Evolutionary conservation across 768 basidiomycete genomes (phyloP), one percentile per base, ranked within the genome.

Genomic region (Tephrocybe sp.): DNA sequence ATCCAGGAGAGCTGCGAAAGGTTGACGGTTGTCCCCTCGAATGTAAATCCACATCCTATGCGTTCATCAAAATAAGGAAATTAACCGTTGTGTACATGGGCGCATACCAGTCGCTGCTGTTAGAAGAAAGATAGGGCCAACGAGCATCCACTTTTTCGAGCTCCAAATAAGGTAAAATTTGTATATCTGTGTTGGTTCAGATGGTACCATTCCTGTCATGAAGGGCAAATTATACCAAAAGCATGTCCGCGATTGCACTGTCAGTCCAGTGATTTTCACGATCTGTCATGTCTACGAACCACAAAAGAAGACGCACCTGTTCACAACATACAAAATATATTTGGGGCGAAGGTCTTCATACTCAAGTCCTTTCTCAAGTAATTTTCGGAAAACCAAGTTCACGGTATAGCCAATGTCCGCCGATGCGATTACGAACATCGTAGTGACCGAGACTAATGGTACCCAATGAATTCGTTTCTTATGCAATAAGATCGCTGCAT

Each of bases 1-100:
- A 72, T 54, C 69, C 69, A 66, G 37, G 64, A 54, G 37, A 61
- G 59, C 18, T 50, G 47, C 18, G 56, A 58, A 2, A 63, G 58
- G 9, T 31, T 27, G 5, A 53, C 36, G 15, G 46, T 50, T 8
- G 56, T 56, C 9, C 53, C 53, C 21, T 57, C 55, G 16, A 55
- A 54, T 1, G 30, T 48, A 35, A 50, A 55, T 7, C 58, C 58
- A 35, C 60, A 61, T 15, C 27, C 60, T 61, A 5, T 22, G 21
- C n/a, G 24, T 35, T 52, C 16, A 3, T n/a, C 32, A 27, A 3
- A 13, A 18, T 9, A 12, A 34, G 16, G 4, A 42, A 28, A 25
- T 31, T 7, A 30, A 7, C 7, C 28, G 7, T 30, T 30, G 6
- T 30, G 28, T n/a, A 15, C 12, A 38, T 18, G 9, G 16, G 22